Evolutionary conservation across 192 early-diverging fungal species (phyloP), one percentile per base, ranked within the genome.

Genomic region (Linnemannia zychae): DNA sequence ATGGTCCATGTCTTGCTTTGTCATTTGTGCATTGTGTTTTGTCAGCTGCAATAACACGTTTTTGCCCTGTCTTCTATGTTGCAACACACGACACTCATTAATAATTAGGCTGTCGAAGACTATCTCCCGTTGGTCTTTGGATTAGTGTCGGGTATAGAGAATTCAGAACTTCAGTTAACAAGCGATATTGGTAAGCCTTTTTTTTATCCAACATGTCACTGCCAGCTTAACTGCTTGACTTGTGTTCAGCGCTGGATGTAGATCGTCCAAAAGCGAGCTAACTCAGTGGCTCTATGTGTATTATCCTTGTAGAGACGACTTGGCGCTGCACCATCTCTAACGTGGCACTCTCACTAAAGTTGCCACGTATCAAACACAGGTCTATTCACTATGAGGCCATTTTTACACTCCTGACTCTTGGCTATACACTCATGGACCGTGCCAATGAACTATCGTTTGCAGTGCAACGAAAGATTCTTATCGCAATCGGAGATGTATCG

Each of bases 241-340:
- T n/a, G 28, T 63, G 12, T 72, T 49, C n/a, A 6, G 0, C 40
- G 3, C 37, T 46, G 22, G n/a, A 17, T 1, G 46, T 44, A 46
- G 44, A 4, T 68, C 2, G 3, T 6, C 12, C 2, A 68, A 68
- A 36, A 68, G 7, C 15, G 5, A 38, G 6, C 67, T 68, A 17
- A 68, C 67, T 6, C 67, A 38, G 18, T 20, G 7, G 2, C 37
- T 22, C 38, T 7, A 33, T n/a, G 7, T 7, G 12, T 52, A 7
- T 3, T 49, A 12, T 20, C 13, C 0, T 22, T 16, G 5, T 36
- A 92, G 91, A 90, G 75, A 90, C 90, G n/a, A 89, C 89, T 80
- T 92, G 92, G 92, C 88, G 90, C 7, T 92, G 90, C 9, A 88
- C 91, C 17, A 60, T 91, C 6, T 89, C 88, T 67, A 88, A 87